These are phyloP conservation scores for Wickerhamomyces silvicola DNA, from an alignment of 805 yeast genomes.

Conservation along the genomic window DNA sequence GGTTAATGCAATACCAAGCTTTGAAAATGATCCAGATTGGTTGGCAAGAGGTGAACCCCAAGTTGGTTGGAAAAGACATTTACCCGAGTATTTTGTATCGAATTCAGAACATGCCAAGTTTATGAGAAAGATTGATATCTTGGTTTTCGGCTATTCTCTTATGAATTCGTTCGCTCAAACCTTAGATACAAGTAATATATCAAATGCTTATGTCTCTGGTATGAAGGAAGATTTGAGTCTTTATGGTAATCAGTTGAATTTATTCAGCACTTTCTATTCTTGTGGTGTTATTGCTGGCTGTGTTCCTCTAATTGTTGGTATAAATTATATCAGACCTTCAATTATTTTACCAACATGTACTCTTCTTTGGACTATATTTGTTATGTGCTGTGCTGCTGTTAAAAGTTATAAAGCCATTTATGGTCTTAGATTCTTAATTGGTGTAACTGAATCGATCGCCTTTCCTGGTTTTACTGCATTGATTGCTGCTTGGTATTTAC, in stretches of 20 bases:
- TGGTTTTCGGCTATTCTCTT: constrained; percentile 49
- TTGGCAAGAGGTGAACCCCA: constrained; percentile 6
- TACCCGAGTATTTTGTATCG: constrained; percentile 9
- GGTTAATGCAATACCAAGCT: too few species aligned
- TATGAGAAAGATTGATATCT: constrained; percentile 43
- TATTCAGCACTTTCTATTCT: constrained; percentile 49
- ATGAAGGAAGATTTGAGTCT: constrained; percentile 49
- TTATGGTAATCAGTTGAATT: constrained; percentile 53
- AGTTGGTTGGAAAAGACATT: constrained; percentile 6
- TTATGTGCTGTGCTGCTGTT: constrained; percentile 41
- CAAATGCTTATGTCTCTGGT: constrained; percentile 63
- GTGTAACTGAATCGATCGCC: constrained; percentile 39
- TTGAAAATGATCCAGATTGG: neutral
- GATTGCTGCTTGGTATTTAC: constrained; percentile 33
- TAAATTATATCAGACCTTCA: constrained; percentile 42
- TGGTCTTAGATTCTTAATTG: constrained; percentile 42
- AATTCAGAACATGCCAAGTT: constrained; percentile 34
- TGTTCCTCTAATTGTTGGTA: constrained; percentile 46
- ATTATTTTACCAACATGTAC: constrained; percentile 40
- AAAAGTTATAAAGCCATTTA: constrained; percentile 31
- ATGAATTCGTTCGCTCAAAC: constrained; percentile 62
- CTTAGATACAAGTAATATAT: constrained; percentile 52
- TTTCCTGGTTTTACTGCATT: constrained; percentile 35
- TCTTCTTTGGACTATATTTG: constrained; percentile 55
- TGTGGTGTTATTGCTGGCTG: constrained; percentile 52